A percentile compares a stretch with the other conserved stretches of the same genome.
Evolutionary conservation across 2,329 filamentous ascomycete genomes (phyloP).

Genomic region (Aspergillus novofumigatus): DNA sequence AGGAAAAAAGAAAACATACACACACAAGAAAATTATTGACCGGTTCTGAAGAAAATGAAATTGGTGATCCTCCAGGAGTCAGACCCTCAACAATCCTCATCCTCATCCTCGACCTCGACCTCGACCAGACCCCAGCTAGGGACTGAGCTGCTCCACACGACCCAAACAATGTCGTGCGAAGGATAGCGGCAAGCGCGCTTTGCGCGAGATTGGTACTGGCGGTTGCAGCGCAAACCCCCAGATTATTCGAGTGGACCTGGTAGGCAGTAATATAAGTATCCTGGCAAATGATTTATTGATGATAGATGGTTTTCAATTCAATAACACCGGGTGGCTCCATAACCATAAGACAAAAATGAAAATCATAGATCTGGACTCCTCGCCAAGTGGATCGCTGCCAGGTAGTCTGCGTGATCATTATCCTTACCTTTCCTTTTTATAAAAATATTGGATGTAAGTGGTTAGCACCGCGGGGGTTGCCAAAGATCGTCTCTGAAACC

Average conservation of each 20-base stretch:
- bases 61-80: neutral
- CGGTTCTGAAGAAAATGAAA: neutral
- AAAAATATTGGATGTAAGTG: neutral
- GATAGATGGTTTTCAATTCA: neutral
- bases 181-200: constrained; percentile 37
- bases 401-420: neutral
- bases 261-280: neutral
- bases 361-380: constrained; percentile 7
- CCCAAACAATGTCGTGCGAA: neutral
- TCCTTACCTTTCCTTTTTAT: neutral
- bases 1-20: neutral
- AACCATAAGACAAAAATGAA: neutral
- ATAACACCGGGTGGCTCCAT: neutral
- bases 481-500: neutral
- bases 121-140: no score
- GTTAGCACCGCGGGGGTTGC: neutral
- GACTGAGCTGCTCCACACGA: neutral
- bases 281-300: no score
- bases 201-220: constrained; percentile 26
- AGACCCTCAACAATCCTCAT: no score
- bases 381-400: constrained; percentile 4
- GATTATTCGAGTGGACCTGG: constrained; percentile 7
- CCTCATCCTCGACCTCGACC: no score
- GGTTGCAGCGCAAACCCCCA: constrained; percentile 34
- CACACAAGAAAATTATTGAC: neutral